Conservation (phyloP, 371 early-diverging fungal genomes). For the Rhizopus arrhizus region DNA sequence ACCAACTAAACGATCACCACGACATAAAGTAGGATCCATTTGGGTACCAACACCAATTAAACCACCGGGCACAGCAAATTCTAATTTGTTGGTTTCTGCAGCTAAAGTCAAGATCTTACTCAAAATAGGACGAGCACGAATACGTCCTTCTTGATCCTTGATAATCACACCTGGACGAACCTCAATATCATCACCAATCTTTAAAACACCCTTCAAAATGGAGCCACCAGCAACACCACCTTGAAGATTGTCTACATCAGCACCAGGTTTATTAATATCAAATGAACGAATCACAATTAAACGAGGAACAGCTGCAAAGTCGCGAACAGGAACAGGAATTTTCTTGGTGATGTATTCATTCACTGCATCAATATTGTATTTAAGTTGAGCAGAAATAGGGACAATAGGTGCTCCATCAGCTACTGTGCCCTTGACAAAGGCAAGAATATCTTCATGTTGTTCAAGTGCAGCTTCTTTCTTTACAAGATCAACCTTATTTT, state of each 20-base stretch:
- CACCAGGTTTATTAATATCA: constrained; percentile 99
- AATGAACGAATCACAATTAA: constrained; percentile 99
- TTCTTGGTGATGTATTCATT: constrained; percentile 99
- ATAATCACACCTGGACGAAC: constrained; percentile 98
- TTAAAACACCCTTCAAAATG: constrained; percentile 95
- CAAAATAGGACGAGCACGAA: constrained; percentile 91
- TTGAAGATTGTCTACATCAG: constrained; percentile 91
- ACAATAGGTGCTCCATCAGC: constrained; percentile 98
- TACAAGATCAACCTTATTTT: constrained; percentile 99
- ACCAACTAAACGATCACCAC: constrained; percentile 99
- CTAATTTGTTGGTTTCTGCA: constrained; percentile 93
- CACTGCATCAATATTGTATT: constrained; percentile 99
- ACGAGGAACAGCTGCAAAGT: constrained; percentile 89
- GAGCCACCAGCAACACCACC: constrained; percentile 99
- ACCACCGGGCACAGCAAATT: constrained; percentile 99
- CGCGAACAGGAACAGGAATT: constrained; percentile 97
- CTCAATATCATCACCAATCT: constrained; percentile 98
- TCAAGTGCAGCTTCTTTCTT: constrained; percentile 94
- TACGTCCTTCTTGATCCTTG: constrained; percentile 89
- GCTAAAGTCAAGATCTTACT: constrained; percentile 92
- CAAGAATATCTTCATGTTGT: constrained; percentile 94
- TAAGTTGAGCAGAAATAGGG: constrained; percentile 99
- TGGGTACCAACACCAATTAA: constrained; percentile 99
- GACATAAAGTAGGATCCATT: constrained; percentile 98
- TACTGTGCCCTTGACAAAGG: constrained; percentile 95